phyloP scores from a whole-genome alignment of 2,329 filamentous ascomycete species.

The Fusarium sp. region DNA sequence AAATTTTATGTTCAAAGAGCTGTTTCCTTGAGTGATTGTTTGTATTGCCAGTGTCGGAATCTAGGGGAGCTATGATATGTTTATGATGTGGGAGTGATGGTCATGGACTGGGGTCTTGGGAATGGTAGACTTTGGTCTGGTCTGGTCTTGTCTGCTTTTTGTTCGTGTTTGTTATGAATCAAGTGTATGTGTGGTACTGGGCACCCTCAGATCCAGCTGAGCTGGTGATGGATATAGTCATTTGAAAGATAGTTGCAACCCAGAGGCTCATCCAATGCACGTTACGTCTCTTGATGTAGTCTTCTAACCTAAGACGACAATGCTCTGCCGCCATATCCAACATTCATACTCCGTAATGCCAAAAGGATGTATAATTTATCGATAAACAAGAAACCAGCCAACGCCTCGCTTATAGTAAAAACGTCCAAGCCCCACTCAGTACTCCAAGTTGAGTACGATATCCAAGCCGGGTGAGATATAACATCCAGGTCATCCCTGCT shows the following conservation, averaged over 20 bases:
- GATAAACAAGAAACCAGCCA: constrained; percentile 10
- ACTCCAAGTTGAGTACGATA: background rate
- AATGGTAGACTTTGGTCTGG: constrained; percentile 15
- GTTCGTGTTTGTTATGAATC: constrained; percentile 14
- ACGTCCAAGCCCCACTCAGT: background rate
- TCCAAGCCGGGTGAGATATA: background rate
- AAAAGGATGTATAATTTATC: background rate
- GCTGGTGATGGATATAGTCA: constrained; percentile 3
- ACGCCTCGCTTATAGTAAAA: constrained; percentile 31
- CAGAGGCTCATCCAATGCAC: background rate
- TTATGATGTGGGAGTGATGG: constrained; percentile 11
- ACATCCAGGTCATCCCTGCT: constrained; percentile 8
- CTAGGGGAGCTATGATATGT: constrained; percentile 4
- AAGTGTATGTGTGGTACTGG: constrained; percentile 13
- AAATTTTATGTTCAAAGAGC: background rate
- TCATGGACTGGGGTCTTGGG: constrained; percentile 8
- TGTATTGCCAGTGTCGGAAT: background rate
- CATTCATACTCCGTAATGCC: background rate
- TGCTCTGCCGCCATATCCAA: background rate
- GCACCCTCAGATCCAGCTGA: background rate
- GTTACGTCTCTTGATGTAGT: background rate
- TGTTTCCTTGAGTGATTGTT: background rate
- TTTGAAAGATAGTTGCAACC: background rate
- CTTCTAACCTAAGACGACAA: background rate
- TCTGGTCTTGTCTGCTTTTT: constrained; percentile 5